Base-by-base conservation (phyloP, 352 stramenopile species). In the Globisporangium nunn region DNA sequence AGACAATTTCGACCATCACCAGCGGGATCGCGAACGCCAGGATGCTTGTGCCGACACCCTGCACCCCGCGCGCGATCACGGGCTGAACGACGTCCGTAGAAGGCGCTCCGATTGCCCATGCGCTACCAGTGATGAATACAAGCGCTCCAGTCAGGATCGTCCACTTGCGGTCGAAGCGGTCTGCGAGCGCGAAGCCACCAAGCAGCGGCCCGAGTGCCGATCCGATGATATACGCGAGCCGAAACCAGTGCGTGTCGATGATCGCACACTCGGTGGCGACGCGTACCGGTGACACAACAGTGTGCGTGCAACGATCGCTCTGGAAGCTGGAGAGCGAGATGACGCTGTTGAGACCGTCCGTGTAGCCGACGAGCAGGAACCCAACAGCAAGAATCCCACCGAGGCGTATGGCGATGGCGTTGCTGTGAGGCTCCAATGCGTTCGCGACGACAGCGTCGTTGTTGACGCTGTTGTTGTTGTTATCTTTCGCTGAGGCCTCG, bases 291-390 rank as follows among this genome's bases (percentile, higher is more conserved):
- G 41, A 18, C 41, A 29, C 6, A 6, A 6, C n/a, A n/a, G 6
- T 23, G 15, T 10, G 28, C 47, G 47, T 35, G 14, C 29, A 18
- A 7, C 28, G 47, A 6, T 18, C 5, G 0, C 5, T 0, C 6
- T 11, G 11, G 47, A 33, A 52, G 11, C 15, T 2, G 6, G 18
- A 15, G 28, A 52, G 47, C 47, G 47, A 52, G 29, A 52, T 15
- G 47, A 52, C 6, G 28, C 47, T 52, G 28, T 52, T 52, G 47
- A 52, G 47, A 23, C 47, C 31, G 11, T 52, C 47, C 8, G 31
- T 35, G 28, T 39, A 52, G 47, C 47, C 47, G 11, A 33, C 47
- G 47, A 52, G 18, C 28, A 33, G 10, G 28, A 52, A 33, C 28
- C 28, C 47, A 29, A 39, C 11, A 11, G 47, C 47, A 5, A 52